Evolutionary conservation across 2,329 filamentous ascomycete genomes (phyloP).

Genomic region (Penicillium sp.): DNA sequence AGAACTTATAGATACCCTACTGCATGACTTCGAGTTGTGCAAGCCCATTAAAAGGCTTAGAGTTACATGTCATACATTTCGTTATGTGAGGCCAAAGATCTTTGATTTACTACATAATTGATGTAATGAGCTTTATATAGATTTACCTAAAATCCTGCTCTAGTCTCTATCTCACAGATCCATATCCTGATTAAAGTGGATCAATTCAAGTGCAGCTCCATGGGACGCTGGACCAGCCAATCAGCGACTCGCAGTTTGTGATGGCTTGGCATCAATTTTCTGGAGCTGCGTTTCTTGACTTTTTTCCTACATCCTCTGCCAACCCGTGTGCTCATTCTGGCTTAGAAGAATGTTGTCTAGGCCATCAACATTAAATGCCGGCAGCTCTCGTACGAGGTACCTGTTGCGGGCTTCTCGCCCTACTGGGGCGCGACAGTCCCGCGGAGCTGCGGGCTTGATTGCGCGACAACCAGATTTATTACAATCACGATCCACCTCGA

Average conservation of each 20-base stretch:
- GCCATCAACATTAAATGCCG: slow-evolving; percentile 31
- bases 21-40: neutral
- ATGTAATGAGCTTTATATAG: neutral
- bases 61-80: too few species aligned
- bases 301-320: slow-evolving; percentile 6
- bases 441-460: slow-evolving; percentile 24
- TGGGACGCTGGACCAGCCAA: slow-evolving; percentile 24
- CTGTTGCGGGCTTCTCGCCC: slow-evolving; percentile 23
- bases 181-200: neutral
- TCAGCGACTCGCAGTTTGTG: slow-evolving; percentile 26
- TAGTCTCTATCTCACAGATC: neutral
- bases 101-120: neutral
- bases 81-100: too few species aligned
- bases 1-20: neutral
- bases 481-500: slow-evolving; percentile 4
- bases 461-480: slow-evolving; percentile 15
- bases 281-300: slow-evolving; percentile 20
- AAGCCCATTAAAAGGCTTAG: neutral
- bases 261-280: slow-evolving; percentile 35
- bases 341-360: slow-evolving; percentile 36
- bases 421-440: slow-evolving; percentile 25
- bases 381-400: slow-evolving; percentile 28
- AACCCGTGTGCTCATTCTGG: slow-evolving; percentile 3
- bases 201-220: neutral
- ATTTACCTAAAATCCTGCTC: neutral